phyloP scores from a whole-genome alignment of 768 basidiomycete species.

The Rhodotorula sphaerocarpa region DNA sequence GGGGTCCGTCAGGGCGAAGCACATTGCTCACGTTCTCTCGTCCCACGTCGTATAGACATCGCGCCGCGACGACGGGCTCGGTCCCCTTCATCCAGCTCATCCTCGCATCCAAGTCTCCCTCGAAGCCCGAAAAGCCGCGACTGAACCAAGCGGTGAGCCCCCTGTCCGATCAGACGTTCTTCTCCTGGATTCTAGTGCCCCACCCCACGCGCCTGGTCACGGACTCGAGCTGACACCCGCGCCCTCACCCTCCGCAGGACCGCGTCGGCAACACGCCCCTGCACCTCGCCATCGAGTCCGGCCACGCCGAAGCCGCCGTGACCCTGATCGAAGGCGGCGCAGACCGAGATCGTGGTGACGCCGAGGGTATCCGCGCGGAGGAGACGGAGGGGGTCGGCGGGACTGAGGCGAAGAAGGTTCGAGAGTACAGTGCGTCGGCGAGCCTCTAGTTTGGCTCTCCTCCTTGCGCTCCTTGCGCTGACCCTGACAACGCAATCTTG shows the following conservation, averaged over 20 bases:
- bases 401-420: constrained; percentile 70
- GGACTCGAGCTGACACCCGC: no score
- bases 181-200: background rate
- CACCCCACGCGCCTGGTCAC: no score
- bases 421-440: constrained; percentile 49
- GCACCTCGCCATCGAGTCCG: constrained; percentile 95
- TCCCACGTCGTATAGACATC: constrained; percentile 68
- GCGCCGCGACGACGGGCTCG: constrained; percentile 91
- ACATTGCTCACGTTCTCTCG: no score
- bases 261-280: constrained; percentile 81
- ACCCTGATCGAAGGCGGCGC: constrained; percentile 89
- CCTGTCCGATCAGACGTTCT: background rate
- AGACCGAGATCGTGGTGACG: constrained; percentile 72
- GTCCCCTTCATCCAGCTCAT: constrained; percentile 78
- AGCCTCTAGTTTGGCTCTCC: no score
- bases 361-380: constrained; percentile 65
- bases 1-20: no score
- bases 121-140: constrained; percentile 49
- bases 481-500: background rate
- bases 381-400: constrained; percentile 84
- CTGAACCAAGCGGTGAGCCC: constrained; percentile 33
- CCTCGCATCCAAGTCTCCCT: constrained; percentile 54
- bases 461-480: background rate
- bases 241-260: background rate
- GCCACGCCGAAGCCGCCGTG: constrained; percentile 82